Evolutionary conservation across 1,284 basidiomycete genomes (phyloP).

Genomic region (Peniophora sp.): DNA sequence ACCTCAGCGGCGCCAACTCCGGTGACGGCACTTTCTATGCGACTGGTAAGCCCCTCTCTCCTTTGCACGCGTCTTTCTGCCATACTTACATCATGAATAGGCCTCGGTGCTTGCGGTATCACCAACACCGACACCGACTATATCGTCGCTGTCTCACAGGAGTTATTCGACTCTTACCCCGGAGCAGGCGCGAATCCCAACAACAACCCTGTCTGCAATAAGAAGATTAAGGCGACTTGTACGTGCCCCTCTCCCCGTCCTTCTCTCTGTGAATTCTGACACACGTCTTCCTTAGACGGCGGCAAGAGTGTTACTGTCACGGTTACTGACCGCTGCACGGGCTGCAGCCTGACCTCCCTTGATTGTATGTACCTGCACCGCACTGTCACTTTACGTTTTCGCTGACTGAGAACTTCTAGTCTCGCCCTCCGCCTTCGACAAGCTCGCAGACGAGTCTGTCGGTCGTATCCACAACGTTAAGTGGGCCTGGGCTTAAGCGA

Average conservation of each 20-base stretch:
- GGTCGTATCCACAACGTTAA: conserved; percentile 44
- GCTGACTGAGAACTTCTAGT: conserved; percentile 14
- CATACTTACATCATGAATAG: conserved; percentile 22
- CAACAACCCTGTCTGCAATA: conserved; percentile 25
- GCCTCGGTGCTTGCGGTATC: conserved; percentile 66
- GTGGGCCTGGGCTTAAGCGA: conserved; percentile 38
- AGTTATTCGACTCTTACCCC: conserved; percentile 57
- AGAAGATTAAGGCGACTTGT: conserved; percentile 19
- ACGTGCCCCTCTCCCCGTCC: conserved; percentile 5
- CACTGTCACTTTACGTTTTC: too few relatives aligned
- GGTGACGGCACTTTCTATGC: conserved; percentile 38
- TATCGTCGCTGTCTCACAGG: conserved; percentile 55
- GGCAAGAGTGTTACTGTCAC: conserved; percentile 42
- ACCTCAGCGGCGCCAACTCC: too few relatives aligned
- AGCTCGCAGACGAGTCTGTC: conserved; percentile 23
- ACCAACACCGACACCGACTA: conserved; percentile 43
- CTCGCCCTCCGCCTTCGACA: conserved; percentile 45
- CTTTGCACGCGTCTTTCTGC: too few relatives aligned
- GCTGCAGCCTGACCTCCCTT: conserved; percentile 40
- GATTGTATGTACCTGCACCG: conserved; percentile 27
- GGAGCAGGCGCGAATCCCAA: conserved; percentile 30
- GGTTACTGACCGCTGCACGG: conserved; percentile 56
- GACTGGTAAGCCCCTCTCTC: too few relatives aligned
- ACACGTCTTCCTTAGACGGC: conserved; percentile 28
- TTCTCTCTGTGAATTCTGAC: conserved; percentile 3